Base-by-base conservation (phyloP, 148 eudicot genomes). In the Rhododendron henanense region DNA sequence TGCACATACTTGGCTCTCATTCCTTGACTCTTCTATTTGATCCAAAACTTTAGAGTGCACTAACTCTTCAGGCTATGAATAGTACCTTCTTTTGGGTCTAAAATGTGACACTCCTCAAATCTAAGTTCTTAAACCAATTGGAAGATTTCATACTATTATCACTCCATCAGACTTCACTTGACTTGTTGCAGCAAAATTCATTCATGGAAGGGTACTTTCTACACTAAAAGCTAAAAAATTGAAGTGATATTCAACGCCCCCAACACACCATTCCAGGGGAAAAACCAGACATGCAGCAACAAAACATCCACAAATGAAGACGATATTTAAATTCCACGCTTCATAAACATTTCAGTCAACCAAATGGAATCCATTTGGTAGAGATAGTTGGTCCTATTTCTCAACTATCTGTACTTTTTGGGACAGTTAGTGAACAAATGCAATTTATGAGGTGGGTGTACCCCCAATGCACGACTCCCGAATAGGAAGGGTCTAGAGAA, bases 131-230 rank as follows among this genome's bases (percentile, higher is more conserved):
- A 44, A 39, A 5, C 53, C 3, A 31, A 69, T 31, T 47, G 50
- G 39, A 73, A 84, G 67, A 16, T 53, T 55, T 74, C 63, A 71
- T 15, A 33, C 16, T 16, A 67, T 28, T 45, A n/a, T 23, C 39
- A 41, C 76, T 65, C 51, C 53, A 44, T 65, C 77, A 83, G 85
- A 63, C 77, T 83, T 39, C 85, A 44, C 18, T 35, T 59, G 2
- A 45, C 25, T 76, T 39, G 11, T 39, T 15, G 48, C 10, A 18
- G 23, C 41, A 53, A 53, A 51, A 16, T 6, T 23, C 19, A 31
- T 28, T 51, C 41, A 31, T 0, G 13, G 6, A 31, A 51, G 41
- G 83, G 23, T 80, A 44, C 63, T 65, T 50, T 80, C 65, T n/a
- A 50, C 9, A 2, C 23, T 50, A 80, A 80, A 50, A 80, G 65